phyloP scores from a whole-genome alignment of 169 alveolate genomes.

The Sarcocystis neurona region DNA sequence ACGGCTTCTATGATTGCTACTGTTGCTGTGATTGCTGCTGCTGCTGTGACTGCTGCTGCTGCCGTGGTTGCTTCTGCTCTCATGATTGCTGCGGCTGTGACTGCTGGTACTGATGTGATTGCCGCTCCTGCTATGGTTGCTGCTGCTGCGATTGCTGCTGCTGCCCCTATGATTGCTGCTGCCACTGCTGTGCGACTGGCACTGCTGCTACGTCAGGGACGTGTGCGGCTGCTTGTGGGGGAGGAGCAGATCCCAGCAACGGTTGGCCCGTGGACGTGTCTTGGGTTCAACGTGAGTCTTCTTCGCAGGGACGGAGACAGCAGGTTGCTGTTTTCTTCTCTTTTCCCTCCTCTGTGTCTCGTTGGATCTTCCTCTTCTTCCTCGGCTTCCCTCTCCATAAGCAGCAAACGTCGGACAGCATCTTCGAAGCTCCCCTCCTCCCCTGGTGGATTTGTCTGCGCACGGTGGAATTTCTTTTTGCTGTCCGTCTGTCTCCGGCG shows the following conservation, averaged over 20 bases:
- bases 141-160: neutral
- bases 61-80: neutral
- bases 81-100: neutral
- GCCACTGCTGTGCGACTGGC: neutral
- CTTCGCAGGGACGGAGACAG: neutral
- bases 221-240: constrained; percentile 47
- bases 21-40: neutral
- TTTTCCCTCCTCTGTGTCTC: neutral
- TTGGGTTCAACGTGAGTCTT: constrained; percentile 33
- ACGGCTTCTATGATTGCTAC: neutral
- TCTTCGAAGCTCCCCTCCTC: neutral
- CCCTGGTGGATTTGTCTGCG: neutral
- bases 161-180: neutral
- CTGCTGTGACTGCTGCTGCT: neutral
- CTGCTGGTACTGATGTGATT: neutral
- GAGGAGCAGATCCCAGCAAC: constrained; percentile 39
- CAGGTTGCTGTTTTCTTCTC: neutral
- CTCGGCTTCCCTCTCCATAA: neutral
- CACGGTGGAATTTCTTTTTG: neutral
- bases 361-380: neutral
- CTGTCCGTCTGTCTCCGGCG: neutral
- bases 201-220: constrained; percentile 5
- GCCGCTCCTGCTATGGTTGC: neutral
- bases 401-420: neutral
- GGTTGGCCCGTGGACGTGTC: constrained; percentile 47